phyloP scores from a whole-genome alignment of 768 basidiomycete species.

The Trametes maxima region DNA sequence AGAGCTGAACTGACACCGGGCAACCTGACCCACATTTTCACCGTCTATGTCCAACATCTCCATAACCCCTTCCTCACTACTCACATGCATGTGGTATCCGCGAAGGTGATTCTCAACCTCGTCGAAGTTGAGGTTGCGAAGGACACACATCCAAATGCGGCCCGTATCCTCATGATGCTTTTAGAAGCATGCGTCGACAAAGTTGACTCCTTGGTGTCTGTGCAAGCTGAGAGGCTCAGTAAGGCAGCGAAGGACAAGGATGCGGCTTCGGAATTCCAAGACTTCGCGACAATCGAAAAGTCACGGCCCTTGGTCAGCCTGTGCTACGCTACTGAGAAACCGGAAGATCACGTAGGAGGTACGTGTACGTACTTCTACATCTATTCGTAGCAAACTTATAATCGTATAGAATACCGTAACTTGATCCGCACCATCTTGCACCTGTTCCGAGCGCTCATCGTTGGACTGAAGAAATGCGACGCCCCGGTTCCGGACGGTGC shows the following conservation, averaged over 20 bases:
- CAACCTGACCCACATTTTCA: slow-evolving; percentile 78
- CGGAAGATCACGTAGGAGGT: slow-evolving; percentile 84
- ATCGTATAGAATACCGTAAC: slow-evolving; percentile 70
- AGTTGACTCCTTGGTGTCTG: slow-evolving; percentile 74
- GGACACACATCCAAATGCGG: slow-evolving; percentile 68
- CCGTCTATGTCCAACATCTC: slow-evolving; percentile 83
- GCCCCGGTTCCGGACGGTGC: slow-evolving; percentile 81
- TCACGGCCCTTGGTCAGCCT: slow-evolving; percentile 80
- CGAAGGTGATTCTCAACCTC: slow-evolving; percentile 90
- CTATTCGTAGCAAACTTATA: slow-evolving; percentile 14
- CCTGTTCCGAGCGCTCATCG: slow-evolving; percentile 80
- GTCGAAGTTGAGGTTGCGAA: slow-evolving; percentile 82
- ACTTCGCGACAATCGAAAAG: slow-evolving; percentile 78
- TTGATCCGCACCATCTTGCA: slow-evolving; percentile 89
- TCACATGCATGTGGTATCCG: slow-evolving; percentile 85
- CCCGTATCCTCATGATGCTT: slow-evolving; percentile 69
- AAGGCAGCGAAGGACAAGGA: slow-evolving; percentile 49
- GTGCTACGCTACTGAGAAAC: slow-evolving; percentile 76
- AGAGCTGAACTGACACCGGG: slow-evolving; percentile 75
- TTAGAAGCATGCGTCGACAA: slow-evolving; percentile 85
- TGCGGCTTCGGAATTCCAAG: slow-evolving; percentile 44
- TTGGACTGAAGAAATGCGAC: slow-evolving; percentile 77
- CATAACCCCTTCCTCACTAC: slow-evolving; percentile 85
- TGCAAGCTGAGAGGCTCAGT: slow-evolving; percentile 58
- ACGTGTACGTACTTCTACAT: slow-evolving; percentile 27